A percentile compares a stretch with the other conserved stretches of the same genome.
Conservation (phyloP, 1,139 yeast genomes). For the Saccharomyces hybrid region DNA sequence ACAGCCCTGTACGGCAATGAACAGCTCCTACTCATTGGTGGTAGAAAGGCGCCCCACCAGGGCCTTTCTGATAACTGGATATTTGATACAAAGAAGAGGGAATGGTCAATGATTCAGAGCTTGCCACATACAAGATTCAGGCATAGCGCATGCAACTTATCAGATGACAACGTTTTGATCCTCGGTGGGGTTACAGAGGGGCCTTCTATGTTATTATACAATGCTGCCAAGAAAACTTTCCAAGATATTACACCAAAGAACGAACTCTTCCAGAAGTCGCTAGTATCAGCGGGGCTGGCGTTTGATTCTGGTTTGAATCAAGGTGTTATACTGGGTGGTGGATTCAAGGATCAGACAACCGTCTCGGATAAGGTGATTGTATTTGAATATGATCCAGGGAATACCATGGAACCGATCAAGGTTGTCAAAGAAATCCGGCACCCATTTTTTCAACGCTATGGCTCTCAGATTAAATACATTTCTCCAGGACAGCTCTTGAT, state of each 20-base stretch:
- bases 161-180: constrained; percentile 37
- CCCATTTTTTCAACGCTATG: constrained; percentile 40
- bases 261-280: constrained; percentile 1
- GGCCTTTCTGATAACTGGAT: constrained; percentile 40
- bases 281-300: constrained; percentile 11
- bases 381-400: constrained; percentile 8
- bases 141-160: constrained; percentile 41
- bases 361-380: constrained; percentile 19
- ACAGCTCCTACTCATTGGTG: constrained; percentile 49
- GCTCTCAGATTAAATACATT: constrained; percentile 36
- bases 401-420: neutral
- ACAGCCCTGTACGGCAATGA: constrained; percentile 31
- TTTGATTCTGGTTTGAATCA: constrained; percentile 10
- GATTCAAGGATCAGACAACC: constrained; percentile 20
- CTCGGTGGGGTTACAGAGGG: constrained; percentile 44
- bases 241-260: neutral
- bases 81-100: constrained; percentile 7
- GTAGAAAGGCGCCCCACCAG: constrained; percentile 55
- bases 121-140: constrained; percentile 46
- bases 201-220: constrained; percentile 22
- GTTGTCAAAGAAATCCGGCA: constrained; percentile 9
- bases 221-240: neutral
- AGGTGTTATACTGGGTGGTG: constrained; percentile 20
- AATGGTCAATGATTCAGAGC: constrained; percentile 35
- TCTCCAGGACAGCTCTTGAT: constrained; percentile 35